Evolutionary conservation across 2,329 filamentous ascomycete genomes (phyloP).

Genomic region (Xylaria sp.): DNA sequence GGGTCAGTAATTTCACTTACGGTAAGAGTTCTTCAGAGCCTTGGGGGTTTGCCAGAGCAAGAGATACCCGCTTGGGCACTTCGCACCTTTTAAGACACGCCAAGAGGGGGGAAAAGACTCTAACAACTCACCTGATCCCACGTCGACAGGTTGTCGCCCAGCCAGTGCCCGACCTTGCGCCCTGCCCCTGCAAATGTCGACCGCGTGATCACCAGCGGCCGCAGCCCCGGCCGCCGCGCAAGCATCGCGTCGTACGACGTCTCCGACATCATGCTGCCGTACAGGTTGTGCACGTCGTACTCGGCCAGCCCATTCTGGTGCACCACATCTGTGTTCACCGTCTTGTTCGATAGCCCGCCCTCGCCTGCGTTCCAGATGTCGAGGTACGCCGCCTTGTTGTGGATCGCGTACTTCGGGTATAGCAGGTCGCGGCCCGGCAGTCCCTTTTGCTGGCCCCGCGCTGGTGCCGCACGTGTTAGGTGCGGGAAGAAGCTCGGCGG

Average conservation of each 20-base stretch:
- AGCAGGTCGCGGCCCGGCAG: conserved; percentile 68
- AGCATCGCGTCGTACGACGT: conserved; percentile 70
- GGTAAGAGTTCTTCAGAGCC: too few relatives aligned
- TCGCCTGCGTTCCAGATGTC: conserved; percentile 49
- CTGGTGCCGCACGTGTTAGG: conserved; percentile 29
- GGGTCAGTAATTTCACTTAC: too few relatives aligned
- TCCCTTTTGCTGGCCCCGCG: conserved; percentile 54
- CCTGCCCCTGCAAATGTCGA: conserved; percentile 78
- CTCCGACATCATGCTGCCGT: conserved; percentile 76
- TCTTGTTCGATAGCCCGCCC: conserved; percentile 59
- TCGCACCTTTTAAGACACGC: too few relatives aligned
- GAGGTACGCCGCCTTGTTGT: conserved; percentile 61
- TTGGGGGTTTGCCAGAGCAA: too few relatives aligned
- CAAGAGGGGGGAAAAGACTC: too few relatives aligned
- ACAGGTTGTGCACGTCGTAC: conserved; percentile 80
- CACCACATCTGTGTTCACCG: conserved; percentile 69
- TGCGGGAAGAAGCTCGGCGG: conserved; percentile 36
- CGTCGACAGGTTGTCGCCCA: conserved; percentile 61
- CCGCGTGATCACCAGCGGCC: conserved; percentile 76
- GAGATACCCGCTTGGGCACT: too few relatives aligned
- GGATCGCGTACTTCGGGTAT: conserved; percentile 67
- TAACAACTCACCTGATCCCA: too few relatives aligned
- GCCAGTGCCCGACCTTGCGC: conserved; percentile 65
- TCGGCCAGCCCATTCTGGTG: conserved; percentile 70
- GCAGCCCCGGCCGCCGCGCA: conserved; percentile 63